Evolutionary conservation across 139 green algal species (phyloP).

Genomic region (Chlamydomonas schloesseri): DNA sequence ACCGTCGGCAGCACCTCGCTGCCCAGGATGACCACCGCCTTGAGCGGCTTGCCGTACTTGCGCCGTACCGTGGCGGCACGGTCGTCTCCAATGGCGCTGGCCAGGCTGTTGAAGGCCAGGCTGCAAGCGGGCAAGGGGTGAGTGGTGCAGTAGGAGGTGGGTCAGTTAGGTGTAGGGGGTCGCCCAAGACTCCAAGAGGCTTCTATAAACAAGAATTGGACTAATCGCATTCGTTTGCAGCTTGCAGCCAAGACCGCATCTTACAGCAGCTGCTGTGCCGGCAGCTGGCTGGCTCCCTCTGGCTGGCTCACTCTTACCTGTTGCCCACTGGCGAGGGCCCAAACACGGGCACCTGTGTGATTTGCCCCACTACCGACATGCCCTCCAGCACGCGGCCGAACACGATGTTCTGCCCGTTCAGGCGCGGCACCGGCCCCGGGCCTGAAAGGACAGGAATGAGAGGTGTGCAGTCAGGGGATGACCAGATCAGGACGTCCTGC

Average conservation of each 20-base stretch:
- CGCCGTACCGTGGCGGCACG: conserved; percentile 65
- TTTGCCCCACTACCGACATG: conserved; percentile 50
- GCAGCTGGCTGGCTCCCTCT: no score
- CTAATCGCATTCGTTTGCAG: no score
- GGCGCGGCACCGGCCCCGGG: conserved; percentile 73
- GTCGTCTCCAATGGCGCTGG: conserved; percentile 75
- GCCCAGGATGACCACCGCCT: conserved; percentile 72
- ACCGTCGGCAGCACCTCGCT: conserved; percentile 51
- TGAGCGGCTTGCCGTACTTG: conserved; percentile 79
- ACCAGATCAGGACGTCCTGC: no score
- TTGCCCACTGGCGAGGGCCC: conserved; percentile 36
- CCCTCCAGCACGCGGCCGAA: conserved; percentile 79
- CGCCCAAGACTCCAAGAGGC: no score
- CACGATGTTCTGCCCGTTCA: conserved; percentile 84
- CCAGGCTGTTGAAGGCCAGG: conserved; percentile 72
- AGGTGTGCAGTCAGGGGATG: no score
- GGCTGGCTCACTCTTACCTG: background rate
- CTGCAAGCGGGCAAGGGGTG: no score
- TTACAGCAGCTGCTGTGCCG: no score
- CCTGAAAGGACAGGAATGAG: conserved; percentile 58
- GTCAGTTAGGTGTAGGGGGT: no score
- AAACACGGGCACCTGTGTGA: conserved; percentile 35
- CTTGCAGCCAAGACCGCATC: no score
- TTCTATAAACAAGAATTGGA: no score
- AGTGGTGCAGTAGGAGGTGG: no score